Evolutionary conservation across 352 stramenopile species (phyloP).

Genomic region (Thalassiosira mediterranea): DNA sequence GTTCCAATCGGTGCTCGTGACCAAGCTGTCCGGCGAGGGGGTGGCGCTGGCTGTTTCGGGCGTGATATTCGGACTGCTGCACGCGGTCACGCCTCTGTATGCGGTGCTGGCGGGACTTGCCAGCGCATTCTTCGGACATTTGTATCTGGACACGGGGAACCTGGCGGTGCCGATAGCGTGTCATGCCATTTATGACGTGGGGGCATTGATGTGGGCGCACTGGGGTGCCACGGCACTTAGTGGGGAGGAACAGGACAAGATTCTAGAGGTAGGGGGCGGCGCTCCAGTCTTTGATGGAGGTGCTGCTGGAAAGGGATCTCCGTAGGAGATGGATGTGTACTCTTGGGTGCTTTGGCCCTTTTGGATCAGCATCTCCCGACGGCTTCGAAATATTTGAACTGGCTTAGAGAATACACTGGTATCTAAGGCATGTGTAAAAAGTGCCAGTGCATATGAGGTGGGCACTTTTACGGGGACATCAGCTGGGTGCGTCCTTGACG

Average conservation of each 20-base stretch:
- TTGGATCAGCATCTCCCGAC: no score
- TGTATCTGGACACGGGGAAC: constrained; percentile 68
- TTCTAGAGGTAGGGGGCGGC: constrained; percentile 27
- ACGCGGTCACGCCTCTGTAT: constrained; percentile 82
- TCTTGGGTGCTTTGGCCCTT: no score
- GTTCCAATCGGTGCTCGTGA: constrained; percentile 61
- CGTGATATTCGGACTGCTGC: constrained; percentile 77
- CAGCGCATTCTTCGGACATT: constrained; percentile 77
- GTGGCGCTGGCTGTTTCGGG: constrained; percentile 57
- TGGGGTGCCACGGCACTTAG: constrained; percentile 61
- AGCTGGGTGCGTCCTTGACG: no score
- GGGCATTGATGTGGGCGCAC: constrained; percentile 74
- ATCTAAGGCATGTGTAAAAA: no score
- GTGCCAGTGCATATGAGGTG: no score
- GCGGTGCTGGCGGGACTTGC: constrained; percentile 65
- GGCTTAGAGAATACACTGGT: no score
- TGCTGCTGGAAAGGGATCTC: background rate
- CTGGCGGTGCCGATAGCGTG: constrained; percentile 74
- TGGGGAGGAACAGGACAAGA: constrained; percentile 51
- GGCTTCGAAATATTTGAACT: no score
- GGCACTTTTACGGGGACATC: no score
- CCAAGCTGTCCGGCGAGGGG: constrained; percentile 19
- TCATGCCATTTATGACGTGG: constrained; percentile 82
- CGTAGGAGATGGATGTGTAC: no score
- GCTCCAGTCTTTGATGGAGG: constrained; percentile 26